phyloP scores from a whole-genome alignment of 1,284 basidiomycete species.

The Leccinum pallidistipes region DNA sequence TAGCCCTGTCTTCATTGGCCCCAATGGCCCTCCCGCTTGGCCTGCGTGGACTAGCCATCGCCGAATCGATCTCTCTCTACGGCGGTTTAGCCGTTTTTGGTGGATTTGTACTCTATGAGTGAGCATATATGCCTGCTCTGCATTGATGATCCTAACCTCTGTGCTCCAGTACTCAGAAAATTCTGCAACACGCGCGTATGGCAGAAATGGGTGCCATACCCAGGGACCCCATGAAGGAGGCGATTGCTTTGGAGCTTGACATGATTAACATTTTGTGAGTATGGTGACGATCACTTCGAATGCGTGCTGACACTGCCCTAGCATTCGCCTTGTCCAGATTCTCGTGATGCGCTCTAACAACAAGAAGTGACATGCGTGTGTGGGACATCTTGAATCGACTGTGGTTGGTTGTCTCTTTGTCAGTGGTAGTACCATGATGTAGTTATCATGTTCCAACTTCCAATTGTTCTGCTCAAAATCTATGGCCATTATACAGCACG shows the following conservation, averaged over 20 bases:
- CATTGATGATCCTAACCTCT: constrained; percentile 5
- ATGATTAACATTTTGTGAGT: constrained; percentile 86
- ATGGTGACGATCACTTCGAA: neutral
- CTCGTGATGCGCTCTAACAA: constrained; percentile 65
- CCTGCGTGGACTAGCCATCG: constrained; percentile 71
- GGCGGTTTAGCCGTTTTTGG: constrained; percentile 88
- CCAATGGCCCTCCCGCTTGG: constrained; percentile 86
- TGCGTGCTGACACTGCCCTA: constrained; percentile 29
- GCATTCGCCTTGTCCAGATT: constrained; percentile 82
- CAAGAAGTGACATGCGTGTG: constrained; percentile 38
- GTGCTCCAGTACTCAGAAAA: constrained; percentile 65
- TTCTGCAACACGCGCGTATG: constrained; percentile 74
- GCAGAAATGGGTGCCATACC: constrained; percentile 68
- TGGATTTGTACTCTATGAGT: constrained; percentile 88
- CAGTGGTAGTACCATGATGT: constrained; percentile 5
- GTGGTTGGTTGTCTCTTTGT: neutral
- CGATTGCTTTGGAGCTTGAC: constrained; percentile 79
- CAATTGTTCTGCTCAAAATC: neutral
- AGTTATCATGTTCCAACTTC: neutral
- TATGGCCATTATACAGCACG: constrained; percentile 1
- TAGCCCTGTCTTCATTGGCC: constrained; percentile 82
- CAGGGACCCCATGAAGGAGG: constrained; percentile 79
- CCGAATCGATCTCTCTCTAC: constrained; percentile 81
- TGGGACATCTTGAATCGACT: neutral
- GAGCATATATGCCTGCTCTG: constrained; percentile 28